These are phyloP conservation scores for Eustoma russellianum DNA, from an alignment of 257 asterid genomes.

Conservation along the genomic window DNA sequence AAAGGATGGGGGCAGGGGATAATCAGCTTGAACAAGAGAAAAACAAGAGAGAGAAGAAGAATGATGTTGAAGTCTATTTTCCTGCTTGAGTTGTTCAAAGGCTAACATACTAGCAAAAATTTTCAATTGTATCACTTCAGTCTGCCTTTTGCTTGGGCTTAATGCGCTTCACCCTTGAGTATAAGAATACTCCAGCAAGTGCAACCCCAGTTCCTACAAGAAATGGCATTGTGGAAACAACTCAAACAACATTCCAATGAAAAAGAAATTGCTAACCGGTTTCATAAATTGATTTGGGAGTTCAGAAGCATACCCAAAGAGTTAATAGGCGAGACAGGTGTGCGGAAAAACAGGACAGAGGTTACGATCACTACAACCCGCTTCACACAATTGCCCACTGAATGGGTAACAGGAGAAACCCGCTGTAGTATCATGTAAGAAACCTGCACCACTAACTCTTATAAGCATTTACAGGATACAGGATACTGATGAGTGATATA, in stretches of 20 bases:
- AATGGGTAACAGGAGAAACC: conserved; percentile 91
- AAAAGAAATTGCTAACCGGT: not conserved
- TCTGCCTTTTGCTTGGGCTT: conserved; percentile 58
- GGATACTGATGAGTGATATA: not conserved
- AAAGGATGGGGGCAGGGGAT: too few species aligned
- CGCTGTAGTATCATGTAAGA: conserved; percentile 91
- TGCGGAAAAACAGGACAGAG: conserved; percentile 81
- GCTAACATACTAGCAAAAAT: too few species aligned
- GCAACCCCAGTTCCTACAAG: conserved; percentile 78
- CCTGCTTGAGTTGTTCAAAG: too few species aligned
- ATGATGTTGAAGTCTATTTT: too few species aligned
- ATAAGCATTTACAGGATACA: too few species aligned
- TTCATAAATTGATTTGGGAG: not conserved
- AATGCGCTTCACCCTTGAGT: conserved; percentile 72
- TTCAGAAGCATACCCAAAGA: conserved; percentile 41
- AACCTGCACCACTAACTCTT: conserved; percentile 61
- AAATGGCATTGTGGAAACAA: too few species aligned
- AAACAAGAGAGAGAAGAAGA: too few species aligned
- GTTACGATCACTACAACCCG: conserved; percentile 87
- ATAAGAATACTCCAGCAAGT: conserved; percentile 84
- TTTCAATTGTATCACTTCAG: conserved; percentile 10
- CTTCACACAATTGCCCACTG: conserved; percentile 88
- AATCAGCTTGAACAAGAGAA: too few species aligned
- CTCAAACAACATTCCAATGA: not conserved
- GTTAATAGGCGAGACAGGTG: conserved; percentile 68